Percentiles rank a stretch among this genome's conserved stretches.
These are phyloP conservation scores for Curvularia sp. DNA, from an alignment of 2,329 filamentous ascomycete species.

Conservation along the genomic window DNA sequence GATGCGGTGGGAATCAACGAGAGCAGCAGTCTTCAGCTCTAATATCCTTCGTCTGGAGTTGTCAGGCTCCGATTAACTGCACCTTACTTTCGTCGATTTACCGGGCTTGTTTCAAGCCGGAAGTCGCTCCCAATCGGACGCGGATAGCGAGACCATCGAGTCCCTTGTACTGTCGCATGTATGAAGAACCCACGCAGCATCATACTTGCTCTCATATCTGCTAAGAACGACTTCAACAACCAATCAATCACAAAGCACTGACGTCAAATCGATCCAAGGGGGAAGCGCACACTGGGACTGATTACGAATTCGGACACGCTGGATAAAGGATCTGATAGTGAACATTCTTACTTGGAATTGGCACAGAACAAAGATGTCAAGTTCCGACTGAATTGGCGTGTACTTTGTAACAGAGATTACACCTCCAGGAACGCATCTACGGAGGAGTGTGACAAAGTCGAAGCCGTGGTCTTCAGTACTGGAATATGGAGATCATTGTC, in stretches of 20 bases:
- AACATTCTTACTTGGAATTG: constrained; percentile 50
- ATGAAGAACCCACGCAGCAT: constrained; percentile 65
- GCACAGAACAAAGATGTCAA: constrained; percentile 50
- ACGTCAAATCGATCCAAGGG: constrained; percentile 55
- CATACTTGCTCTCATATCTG: constrained; percentile 59
- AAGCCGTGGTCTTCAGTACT: constrained; percentile 45
- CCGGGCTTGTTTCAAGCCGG: constrained; percentile 50
- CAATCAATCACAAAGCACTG: constrained; percentile 63
- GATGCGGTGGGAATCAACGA: constrained; percentile 55
- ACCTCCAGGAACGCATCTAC: constrained; percentile 27
- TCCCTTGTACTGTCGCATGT: constrained; percentile 59
- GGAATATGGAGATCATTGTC: constrained; percentile 42
- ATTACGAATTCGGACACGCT: constrained; percentile 64
- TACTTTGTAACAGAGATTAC: constrained; percentile 58
- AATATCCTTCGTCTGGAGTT: constrained; percentile 39
- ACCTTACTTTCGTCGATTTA: constrained; percentile 45
- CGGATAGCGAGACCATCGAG: constrained; percentile 44
- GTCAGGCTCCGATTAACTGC: constrained; percentile 27
- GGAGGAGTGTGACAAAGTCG: constrained; percentile 50
- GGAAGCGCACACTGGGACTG: constrained; percentile 60
- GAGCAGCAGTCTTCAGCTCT: constrained; percentile 24
- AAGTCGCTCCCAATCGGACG: constrained; percentile 39
- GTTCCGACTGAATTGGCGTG: constrained; percentile 59
- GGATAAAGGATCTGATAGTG: constrained; percentile 48
- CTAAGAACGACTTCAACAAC: constrained; percentile 58